Percentiles rank a stretch among this genome's conserved stretches.
phyloP scores from a whole-genome alignment of 345 rosid genomes.

The Carallia pectinifolia region DNA sequence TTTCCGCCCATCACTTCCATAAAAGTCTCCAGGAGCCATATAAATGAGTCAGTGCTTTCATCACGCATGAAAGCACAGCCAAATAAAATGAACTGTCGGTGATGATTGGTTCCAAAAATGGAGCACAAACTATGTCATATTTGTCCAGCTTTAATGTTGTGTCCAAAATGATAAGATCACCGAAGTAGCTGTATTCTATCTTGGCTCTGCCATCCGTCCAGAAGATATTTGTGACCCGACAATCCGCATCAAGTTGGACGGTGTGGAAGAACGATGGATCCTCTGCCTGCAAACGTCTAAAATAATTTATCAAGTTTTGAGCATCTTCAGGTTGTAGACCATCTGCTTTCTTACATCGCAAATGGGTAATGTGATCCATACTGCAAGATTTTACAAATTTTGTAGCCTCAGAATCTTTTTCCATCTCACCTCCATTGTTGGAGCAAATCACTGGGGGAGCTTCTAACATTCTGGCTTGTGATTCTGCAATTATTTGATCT shows the following conservation, averaged over 20 bases:
- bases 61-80: no score
- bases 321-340: constrained; percentile 11
- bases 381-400: neutral
- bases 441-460: neutral
- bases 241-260: constrained; percentile 8
- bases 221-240: constrained; percentile 12
- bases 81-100: no score
- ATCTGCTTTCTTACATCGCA: neutral
- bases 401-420: neutral
- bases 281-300: constrained; percentile 11
- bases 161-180: constrained; percentile 24
- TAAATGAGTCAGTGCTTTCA: no score
- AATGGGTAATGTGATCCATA: neutral
- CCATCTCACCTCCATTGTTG: neutral
- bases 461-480: neutral
- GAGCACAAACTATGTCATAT: no score
- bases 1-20: constrained; percentile 20
- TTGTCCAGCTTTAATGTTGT: constrained; percentile 11
- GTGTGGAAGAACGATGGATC: neutral
- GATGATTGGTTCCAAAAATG: no score
- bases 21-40: constrained; percentile 13
- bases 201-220: constrained; percentile 32
- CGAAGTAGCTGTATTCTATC: constrained; percentile 22
- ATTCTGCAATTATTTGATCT: no score
- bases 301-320: constrained; percentile 13